Conservation (phyloP, 257 asterid genomes). For the Anisodus acutangulus region DNA sequence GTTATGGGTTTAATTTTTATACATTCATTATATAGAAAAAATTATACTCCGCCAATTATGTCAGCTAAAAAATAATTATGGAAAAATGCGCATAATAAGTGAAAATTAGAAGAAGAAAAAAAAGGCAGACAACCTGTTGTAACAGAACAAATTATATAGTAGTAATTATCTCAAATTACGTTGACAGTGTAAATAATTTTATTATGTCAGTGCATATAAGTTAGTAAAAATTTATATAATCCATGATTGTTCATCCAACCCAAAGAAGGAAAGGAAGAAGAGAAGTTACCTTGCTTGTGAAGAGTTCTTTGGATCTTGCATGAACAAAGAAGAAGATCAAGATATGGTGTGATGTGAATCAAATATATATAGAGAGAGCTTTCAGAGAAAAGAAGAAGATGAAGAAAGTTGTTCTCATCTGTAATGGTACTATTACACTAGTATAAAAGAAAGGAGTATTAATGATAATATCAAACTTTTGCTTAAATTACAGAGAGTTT, state of each 20-base stretch:
- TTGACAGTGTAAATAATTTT: no score
- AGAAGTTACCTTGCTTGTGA: slow-evolving; percentile 48
- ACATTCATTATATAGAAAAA: no score
- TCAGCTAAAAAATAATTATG: not conserved
- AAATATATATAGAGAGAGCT: slow-evolving; percentile 31
- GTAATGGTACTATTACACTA: not conserved
- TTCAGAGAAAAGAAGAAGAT: slow-evolving; percentile 33
- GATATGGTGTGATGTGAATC: not conserved
- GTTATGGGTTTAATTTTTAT: not conserved
- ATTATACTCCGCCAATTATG: not conserved
- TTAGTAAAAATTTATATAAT: not conserved
- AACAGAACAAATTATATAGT: no score
- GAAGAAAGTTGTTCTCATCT: slow-evolving; percentile 36
- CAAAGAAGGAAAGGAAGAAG: not conserved
- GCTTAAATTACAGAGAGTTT: slow-evolving; percentile 29
- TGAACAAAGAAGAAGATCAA: slow-evolving; percentile 41
- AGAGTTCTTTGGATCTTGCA: slow-evolving; percentile 55
- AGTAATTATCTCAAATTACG: no score
- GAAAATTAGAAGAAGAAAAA: not conserved
- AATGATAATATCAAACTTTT: slow-evolving; percentile 24
- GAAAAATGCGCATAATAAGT: not conserved
- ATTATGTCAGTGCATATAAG: not conserved
- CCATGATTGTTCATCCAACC: not conserved
- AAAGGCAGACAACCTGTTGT: not conserved
- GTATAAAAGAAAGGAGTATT: not conserved